Evolutionary conservation across 2,329 filamentous ascomycete genomes (phyloP).

Genomic region (Chrysosporium queenslandicum): DNA sequence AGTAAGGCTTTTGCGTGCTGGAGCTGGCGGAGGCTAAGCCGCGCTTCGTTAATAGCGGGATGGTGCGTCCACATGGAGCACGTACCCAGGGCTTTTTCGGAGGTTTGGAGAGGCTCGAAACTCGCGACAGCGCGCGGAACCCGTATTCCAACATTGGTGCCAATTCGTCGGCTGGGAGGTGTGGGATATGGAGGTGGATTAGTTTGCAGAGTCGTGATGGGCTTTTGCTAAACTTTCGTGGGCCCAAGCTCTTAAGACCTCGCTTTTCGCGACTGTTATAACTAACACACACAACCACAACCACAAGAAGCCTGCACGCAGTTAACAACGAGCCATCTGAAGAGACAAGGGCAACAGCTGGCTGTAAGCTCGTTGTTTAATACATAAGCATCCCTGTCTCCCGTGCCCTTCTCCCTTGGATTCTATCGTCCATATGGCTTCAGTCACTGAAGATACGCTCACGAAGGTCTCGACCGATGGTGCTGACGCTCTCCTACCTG

Average conservation of each 20-base stretch:
- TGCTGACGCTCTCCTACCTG: slow-evolving; percentile 17
- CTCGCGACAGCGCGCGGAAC: slow-evolving; percentile 27
- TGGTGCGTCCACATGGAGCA: slow-evolving; percentile 22
- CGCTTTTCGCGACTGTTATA: no score
- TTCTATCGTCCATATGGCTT: slow-evolving; percentile 30
- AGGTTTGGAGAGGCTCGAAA: slow-evolving; percentile 19
- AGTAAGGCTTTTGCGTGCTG: slow-evolving; percentile 63
- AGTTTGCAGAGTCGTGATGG: background rate
- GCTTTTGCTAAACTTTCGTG: background rate
- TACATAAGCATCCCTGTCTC: background rate
- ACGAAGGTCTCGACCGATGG: slow-evolving; percentile 37
- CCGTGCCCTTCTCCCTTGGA: slow-evolving; percentile 1
- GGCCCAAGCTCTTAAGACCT: no score
- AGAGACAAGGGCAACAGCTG: no score
- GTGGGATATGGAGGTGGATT: background rate
- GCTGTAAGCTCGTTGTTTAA: background rate
- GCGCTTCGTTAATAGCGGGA: slow-evolving; percentile 16
- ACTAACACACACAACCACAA: no score
- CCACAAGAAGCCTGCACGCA: no score
- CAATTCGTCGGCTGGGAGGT: slow-evolving; percentile 6
- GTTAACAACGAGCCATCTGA: no score
- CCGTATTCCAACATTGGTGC: slow-evolving; percentile 25
- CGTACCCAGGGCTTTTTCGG: slow-evolving; percentile 25
- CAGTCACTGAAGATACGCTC: slow-evolving; percentile 27
- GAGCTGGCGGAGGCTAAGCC: slow-evolving; percentile 26